Conservation (phyloP, 1,284 basidiomycete species). For the Cryptococcus wingfieldii region DNA sequence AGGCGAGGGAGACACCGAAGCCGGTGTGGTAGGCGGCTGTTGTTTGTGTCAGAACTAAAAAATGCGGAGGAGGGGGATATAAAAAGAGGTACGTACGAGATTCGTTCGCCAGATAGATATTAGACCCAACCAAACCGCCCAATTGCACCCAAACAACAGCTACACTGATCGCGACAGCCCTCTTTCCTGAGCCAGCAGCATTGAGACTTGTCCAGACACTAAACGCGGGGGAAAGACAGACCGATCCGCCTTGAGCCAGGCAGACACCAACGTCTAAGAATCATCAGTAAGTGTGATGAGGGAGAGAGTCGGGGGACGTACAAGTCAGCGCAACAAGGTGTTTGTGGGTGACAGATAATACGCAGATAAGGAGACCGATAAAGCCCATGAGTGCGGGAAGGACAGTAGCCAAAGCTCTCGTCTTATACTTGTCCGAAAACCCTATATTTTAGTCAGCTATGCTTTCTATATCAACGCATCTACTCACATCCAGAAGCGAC, state of each 20-base stretch:
- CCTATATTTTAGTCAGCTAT: neutral
- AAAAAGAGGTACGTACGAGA: slow-evolving; percentile 16
- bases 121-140: slow-evolving; percentile 30
- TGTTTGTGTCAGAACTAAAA: neutral
- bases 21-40: slow-evolving; percentile 22
- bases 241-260: slow-evolving; percentile 25
- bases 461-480: too few relatives aligned
- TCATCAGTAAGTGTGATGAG: neutral
- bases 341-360: slow-evolving; percentile 16
- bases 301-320: slow-evolving; percentile 3
- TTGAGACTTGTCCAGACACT: slow-evolving; percentile 31
- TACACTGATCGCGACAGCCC: slow-evolving; percentile 28
- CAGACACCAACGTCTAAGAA: slow-evolving; percentile 25
- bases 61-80: slow-evolving; percentile 1
- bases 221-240: slow-evolving; percentile 27
- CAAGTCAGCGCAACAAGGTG: slow-evolving; percentile 23
- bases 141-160: slow-evolving; percentile 22
- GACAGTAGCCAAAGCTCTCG: neutral
- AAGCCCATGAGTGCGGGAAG: neutral
- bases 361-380: neutral
- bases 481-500: slow-evolving; percentile 13
- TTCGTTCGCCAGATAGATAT: slow-evolving; percentile 30
- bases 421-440: slow-evolving; percentile 6
- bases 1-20: slow-evolving; percentile 28
- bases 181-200: slow-evolving; percentile 31